phyloP scores from a whole-genome alignment of 2,329 filamentous ascomycete species.

The Lasiodiplodia gonubiensis region DNA sequence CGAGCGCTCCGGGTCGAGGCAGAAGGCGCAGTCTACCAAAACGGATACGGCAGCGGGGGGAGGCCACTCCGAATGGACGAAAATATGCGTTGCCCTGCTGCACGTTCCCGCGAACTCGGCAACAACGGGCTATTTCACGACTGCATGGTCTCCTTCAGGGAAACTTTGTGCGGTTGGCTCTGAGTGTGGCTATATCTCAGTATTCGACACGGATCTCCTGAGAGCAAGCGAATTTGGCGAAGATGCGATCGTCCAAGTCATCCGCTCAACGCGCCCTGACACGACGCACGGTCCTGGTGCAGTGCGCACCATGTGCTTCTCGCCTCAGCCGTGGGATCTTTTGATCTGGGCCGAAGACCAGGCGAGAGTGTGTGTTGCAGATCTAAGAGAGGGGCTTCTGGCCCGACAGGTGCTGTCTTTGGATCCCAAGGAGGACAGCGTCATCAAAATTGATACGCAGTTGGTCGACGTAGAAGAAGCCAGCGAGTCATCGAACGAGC shows the following conservation, averaged over 20 bases:
- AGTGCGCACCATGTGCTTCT: conserved; percentile 89
- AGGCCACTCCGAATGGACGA: conserved; percentile 41
- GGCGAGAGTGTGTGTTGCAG: conserved; percentile 74
- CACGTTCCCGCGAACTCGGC: conserved; percentile 46
- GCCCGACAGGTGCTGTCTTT: conserved; percentile 73
- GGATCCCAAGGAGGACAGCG: conserved; percentile 61
- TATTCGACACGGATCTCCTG: conserved; percentile 67
- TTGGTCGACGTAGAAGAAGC: conserved; percentile 51
- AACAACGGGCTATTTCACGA: conserved; percentile 72
- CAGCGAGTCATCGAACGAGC: conserved; percentile 34
- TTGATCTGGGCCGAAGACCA: conserved; percentile 94
- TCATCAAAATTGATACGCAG: conserved; percentile 60
- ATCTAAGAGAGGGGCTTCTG: conserved; percentile 70
- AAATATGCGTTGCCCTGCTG: conserved; percentile 49
- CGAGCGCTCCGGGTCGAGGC: conserved; percentile 52
- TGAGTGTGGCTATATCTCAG: conserved; percentile 78
- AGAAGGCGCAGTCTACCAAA: conserved; percentile 30
- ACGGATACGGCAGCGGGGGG: conserved; percentile 33
- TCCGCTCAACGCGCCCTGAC: conserved; percentile 76
- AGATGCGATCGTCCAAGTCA: conserved; percentile 73
- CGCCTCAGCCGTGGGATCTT: conserved; percentile 86
- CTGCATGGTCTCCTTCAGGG: conserved; percentile 75
- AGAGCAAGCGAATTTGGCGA: conserved; percentile 50
- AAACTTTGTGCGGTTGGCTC: conserved; percentile 76
- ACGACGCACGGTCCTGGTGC: conserved; percentile 69